These are phyloP conservation scores for Chytridium lagenaria DNA, from an alignment of 371 early-diverging fungal species.

Conservation along the genomic window DNA sequence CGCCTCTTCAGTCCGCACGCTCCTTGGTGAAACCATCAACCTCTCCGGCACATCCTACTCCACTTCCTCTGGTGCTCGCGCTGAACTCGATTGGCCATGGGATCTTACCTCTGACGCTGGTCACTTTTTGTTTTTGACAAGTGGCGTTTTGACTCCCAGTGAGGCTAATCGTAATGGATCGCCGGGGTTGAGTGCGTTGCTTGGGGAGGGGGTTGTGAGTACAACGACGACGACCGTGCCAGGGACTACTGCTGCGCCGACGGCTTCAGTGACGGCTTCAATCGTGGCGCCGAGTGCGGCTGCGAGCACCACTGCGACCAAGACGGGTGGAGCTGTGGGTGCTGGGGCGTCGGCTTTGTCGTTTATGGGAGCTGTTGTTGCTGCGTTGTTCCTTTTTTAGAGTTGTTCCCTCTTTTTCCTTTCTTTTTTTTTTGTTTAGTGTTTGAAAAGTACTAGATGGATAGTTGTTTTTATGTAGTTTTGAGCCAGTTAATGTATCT, in stretches of 20 bases:
- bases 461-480: no score
- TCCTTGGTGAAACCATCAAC: background rate
- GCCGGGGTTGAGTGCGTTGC: no score
- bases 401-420: background rate
- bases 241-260: background rate
- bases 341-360: background rate
- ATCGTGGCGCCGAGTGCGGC: background rate
- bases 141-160: no score
- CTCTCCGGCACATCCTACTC: background rate
- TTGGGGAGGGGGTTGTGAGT: no score
- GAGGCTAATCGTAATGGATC: no score
- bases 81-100: background rate
- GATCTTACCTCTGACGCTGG: constrained; percentile 1
- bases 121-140: background rate
- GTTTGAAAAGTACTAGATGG: no score
- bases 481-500: no score
- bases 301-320: background rate
- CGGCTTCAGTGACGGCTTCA: background rate
- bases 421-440: background rate
- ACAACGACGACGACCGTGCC: no score
- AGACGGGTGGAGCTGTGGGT: background rate
- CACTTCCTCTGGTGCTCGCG: background rate
- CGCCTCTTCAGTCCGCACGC: background rate
- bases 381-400: background rate
- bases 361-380: background rate